phyloP scores from a whole-genome alignment of 1,139 yeast genomes.

The Suhomyces taliae region DNA sequence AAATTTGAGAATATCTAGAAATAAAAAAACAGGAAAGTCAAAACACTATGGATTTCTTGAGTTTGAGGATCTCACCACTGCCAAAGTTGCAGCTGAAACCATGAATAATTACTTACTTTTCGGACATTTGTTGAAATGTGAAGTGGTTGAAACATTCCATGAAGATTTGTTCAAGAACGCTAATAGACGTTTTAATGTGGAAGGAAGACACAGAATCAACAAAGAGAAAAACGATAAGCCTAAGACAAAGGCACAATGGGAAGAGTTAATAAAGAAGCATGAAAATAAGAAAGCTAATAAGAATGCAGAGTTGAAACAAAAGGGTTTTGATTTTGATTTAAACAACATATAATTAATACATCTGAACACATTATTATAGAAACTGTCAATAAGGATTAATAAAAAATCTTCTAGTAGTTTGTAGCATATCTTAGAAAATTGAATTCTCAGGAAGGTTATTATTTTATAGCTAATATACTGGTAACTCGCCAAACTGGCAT shows the following conservation, averaged over 20 bases:
- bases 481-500: too few species aligned
- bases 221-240: constrained; percentile 56
- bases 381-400: neutral
- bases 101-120: constrained; percentile 91
- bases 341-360: constrained; percentile 4
- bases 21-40: constrained; percentile 86
- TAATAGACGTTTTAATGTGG: constrained; percentile 53
- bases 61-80: constrained; percentile 72
- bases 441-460: too few species aligned
- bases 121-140: constrained; percentile 79
- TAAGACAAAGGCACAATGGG: constrained; percentile 61
- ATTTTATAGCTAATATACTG: too few species aligned
- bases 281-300: constrained; percentile 45
- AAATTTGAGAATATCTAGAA: constrained; percentile 79
- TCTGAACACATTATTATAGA: neutral
- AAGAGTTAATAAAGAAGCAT: constrained; percentile 42
- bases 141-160: constrained; percentile 49
- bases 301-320: constrained; percentile 47
- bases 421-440: too few species aligned
- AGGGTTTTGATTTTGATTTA: constrained; percentile 55
- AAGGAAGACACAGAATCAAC: constrained; percentile 62
- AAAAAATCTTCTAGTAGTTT: too few species aligned
- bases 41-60: constrained; percentile 93
- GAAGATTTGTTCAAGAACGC: constrained; percentile 54
- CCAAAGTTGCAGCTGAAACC: constrained; percentile 86